Percentiles rank a stretch among this genome's conserved stretches.
Conservation (phyloP, 192 early-diverging fungal genomes). For the Gaertneriomyces semiglobifer region DNA sequence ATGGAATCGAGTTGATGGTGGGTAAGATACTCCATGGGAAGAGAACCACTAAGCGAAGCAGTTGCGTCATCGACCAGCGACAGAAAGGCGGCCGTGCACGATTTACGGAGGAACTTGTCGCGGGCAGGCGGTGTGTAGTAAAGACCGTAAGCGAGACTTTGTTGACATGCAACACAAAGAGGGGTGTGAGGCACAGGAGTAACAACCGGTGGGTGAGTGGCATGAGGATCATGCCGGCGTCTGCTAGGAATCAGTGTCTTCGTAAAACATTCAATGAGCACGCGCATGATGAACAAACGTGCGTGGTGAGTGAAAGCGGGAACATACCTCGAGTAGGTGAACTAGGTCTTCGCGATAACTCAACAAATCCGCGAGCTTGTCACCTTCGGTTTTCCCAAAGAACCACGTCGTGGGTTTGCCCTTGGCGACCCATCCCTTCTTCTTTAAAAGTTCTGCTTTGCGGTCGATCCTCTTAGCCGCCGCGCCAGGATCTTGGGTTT, state of each 20-base stretch:
- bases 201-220: constrained; percentile 15
- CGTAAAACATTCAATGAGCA: not conserved
- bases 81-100: constrained; percentile 12
- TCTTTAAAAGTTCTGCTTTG: too few species aligned
- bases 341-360: too few species aligned
- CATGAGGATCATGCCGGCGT: constrained; percentile 12
- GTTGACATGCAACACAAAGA: constrained; percentile 12
- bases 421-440: too few species aligned
- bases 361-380: too few species aligned
- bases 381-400: too few species aligned
- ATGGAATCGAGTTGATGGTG: constrained; percentile 22
- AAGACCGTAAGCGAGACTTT: constrained; percentile 5
- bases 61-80: constrained; percentile 16
- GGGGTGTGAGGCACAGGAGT: constrained; percentile 18
- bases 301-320: too few species aligned
- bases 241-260: constrained; percentile 7
- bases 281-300: too few species aligned
- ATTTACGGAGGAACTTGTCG: constrained; percentile 7
- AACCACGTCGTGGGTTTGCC: too few species aligned
- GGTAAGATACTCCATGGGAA: constrained; percentile 17
- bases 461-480: too few species aligned
- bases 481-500: too few species aligned
- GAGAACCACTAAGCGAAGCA: constrained; percentile 5
- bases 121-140: constrained; percentile 11
- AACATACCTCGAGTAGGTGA: too few species aligned